Conservation (phyloP, 2,329 filamentous ascomycete species). For the Venturia nashicola region DNA sequence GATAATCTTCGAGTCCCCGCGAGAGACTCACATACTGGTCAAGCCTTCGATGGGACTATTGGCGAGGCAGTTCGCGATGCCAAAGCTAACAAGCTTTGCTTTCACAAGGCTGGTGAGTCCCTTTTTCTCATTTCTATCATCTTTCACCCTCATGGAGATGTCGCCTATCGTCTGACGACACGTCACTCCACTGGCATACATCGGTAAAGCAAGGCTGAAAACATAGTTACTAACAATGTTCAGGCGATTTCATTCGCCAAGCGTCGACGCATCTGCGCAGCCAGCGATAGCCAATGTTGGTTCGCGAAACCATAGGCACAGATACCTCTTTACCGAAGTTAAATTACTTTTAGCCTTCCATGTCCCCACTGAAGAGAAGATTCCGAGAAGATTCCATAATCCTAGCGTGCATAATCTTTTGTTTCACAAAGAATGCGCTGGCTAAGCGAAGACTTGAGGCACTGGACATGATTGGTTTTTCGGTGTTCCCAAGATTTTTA, state of each 20-base stretch:
- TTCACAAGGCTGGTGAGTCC: conserved; percentile 9
- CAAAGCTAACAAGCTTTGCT: conserved; percentile 17
- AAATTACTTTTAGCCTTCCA: neutral
- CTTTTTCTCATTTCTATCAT: neutral
- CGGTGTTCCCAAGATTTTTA: neutral
- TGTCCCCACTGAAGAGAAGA: neutral
- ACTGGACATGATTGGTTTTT: neutral
- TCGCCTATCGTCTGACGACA: neutral
- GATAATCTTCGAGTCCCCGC: conserved; percentile 17
- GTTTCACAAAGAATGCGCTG: neutral
- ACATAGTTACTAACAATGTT: conserved; percentile 24
- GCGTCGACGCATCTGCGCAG: conserved; percentile 19
- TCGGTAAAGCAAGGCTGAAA: conserved; percentile 22
- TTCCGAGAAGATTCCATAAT: neutral
- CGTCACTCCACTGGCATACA: conserved; percentile 13
- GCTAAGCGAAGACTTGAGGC: neutral
- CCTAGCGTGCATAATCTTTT: neutral
- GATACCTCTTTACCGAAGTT: neutral
- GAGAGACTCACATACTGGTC: conserved; percentile 18
- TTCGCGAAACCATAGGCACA: neutral
- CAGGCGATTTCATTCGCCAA: conserved; percentile 23
- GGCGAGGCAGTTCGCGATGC: conserved; percentile 19
- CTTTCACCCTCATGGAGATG: neutral
- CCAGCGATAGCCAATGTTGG: conserved; percentile 12
- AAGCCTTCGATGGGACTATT: conserved; percentile 18